These are phyloP conservation scores for Solanum chilense DNA, from an alignment of 257 asterid genomes.

Conservation along the genomic window DNA sequence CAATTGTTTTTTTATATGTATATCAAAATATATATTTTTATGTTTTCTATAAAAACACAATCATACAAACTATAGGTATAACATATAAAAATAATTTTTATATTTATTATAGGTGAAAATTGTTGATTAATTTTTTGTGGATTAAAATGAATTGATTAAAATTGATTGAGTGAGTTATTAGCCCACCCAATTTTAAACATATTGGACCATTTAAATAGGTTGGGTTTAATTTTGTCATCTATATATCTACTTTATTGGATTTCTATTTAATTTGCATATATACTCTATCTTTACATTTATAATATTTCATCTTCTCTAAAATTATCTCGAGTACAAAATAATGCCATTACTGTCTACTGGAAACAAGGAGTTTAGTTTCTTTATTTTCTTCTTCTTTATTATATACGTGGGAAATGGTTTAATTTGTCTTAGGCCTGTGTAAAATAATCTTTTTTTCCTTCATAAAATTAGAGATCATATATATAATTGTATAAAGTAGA, in stretches of 20 bases:
- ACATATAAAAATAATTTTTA: too few species aligned
- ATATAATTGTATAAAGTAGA: too few species aligned
- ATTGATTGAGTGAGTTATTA: too few species aligned
- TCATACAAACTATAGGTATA: too few species aligned
- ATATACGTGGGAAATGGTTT: not conserved
- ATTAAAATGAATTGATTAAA: too few species aligned
- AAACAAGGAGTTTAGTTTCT: not conserved
- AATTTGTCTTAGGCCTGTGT: not conserved
- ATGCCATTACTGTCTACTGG: not conserved
- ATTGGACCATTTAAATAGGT: too few species aligned
- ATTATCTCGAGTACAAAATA: not conserved
- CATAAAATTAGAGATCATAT: too few species aligned
- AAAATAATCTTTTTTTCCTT: not conserved
- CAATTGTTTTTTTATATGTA: fast-evolving
- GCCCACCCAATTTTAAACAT: too few species aligned
- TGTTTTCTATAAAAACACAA: fast-evolving
- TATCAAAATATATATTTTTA: too few species aligned
- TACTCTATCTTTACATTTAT: not conserved
- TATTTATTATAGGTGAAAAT: too few species aligned
- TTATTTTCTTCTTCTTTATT: not conserved
- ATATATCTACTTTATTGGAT: not conserved
- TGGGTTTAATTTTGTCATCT: too few species aligned
- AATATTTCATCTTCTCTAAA: not conserved
- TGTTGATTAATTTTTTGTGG: too few species aligned
- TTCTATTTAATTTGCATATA: not conserved